These are phyloP conservation scores for Plantago coronopus DNA, from an alignment of 305 asterid species.

Conservation along the genomic window DNA sequence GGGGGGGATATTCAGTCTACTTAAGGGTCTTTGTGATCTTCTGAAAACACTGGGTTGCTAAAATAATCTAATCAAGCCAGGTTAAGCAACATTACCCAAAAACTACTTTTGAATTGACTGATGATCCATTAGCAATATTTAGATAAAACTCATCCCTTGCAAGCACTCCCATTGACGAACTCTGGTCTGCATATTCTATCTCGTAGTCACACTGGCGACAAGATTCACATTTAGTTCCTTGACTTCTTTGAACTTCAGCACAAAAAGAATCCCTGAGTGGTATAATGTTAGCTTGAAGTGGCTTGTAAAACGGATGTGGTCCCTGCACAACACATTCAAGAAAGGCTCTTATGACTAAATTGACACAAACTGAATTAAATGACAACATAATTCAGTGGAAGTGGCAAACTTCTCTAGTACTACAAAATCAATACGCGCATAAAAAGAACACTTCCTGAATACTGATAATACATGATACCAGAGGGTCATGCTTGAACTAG, in stretches of 20 bases:
- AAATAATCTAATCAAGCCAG: background rate
- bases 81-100: constrained; percentile 48
- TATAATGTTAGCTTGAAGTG: constrained; percentile 40
- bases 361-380: constrained; percentile 11
- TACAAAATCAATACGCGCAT: background rate
- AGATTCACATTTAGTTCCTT: constrained; percentile 33
- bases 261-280: constrained; percentile 52
- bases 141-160: constrained; percentile 53
- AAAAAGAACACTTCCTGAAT: background rate
- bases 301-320: constrained; percentile 77
- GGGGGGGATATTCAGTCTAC: no score
- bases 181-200: constrained; percentile 73
- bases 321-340: constrained; percentile 42
- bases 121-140: constrained; percentile 55
- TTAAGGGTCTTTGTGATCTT: no score
- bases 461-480: background rate
- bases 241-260: constrained; percentile 44
- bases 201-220: constrained; percentile 75
- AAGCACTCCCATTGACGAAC: constrained; percentile 75
- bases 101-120: constrained; percentile 41
- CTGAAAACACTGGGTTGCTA: no score
- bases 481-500: background rate
- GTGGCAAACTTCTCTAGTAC: constrained; percentile 8
- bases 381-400: constrained; percentile 8
- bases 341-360: constrained; percentile 8